These are phyloP conservation scores for Hypericum androsaemum DNA, from an alignment of 345 rosid species.

Conservation along the genomic window DNA sequence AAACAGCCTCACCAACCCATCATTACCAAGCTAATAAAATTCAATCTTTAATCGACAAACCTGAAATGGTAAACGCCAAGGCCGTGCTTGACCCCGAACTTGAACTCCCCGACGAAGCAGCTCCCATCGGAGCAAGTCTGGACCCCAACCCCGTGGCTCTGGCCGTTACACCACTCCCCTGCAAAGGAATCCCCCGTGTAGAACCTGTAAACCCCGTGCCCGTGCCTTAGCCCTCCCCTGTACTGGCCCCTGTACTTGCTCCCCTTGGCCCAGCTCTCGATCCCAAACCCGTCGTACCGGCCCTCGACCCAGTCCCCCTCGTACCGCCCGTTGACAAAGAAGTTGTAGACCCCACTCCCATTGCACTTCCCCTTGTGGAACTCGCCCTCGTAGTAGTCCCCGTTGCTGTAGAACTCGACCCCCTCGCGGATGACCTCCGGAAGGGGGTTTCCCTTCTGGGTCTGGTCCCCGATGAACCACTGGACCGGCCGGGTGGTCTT, in stretches of 20 bases:
- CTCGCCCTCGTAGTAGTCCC: constrained; percentile 89
- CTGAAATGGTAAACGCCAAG: constrained; percentile 89
- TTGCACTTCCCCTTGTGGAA: constrained; percentile 73
- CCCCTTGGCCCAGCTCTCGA: constrained; percentile 91
- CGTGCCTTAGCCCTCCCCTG: constrained; percentile 71
- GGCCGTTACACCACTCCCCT: constrained; percentile 92
- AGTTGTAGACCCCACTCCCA: constrained; percentile 92
- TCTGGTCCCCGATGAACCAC: constrained; percentile 71
- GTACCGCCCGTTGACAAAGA: constrained; percentile 64
- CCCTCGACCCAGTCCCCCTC: constrained; percentile 97
- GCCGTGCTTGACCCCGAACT: constrained; percentile 85
- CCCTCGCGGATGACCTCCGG: constrained; percentile 56
- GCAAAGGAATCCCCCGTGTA: constrained; percentile 88
- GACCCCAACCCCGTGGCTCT: constrained; percentile 82
- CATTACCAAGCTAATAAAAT: too few species aligned
- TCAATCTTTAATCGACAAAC: constrained; percentile 20
- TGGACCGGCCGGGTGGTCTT: constrained; percentile 55
- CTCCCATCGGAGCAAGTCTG: constrained; percentile 89
- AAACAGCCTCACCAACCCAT: too few species aligned
- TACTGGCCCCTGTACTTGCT: constrained; percentile 86
- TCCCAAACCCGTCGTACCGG: constrained; percentile 79
- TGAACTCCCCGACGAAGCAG: constrained; percentile 72
- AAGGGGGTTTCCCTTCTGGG: not conserved
- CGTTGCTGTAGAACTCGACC: constrained; percentile 74
- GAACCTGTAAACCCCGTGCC: constrained; percentile 68